Conservation (phyloP, 1,284 basidiomycete genomes). For the Gomphus sp. region DNA sequence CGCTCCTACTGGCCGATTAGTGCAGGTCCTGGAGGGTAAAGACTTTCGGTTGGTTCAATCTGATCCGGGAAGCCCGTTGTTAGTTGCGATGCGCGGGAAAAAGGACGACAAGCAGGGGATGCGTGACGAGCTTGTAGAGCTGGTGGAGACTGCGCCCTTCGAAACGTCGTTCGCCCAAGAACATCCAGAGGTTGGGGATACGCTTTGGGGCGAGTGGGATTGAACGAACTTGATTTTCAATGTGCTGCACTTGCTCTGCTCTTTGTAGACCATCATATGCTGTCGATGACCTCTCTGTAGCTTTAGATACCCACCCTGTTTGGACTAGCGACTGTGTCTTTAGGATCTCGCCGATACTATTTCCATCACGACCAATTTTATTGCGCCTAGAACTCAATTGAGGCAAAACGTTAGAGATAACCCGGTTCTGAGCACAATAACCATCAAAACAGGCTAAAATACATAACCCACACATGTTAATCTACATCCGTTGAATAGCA, state of each 20-base stretch:
- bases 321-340: neutral
- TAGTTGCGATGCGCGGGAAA: conserved; percentile 49
- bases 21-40: conserved; percentile 62
- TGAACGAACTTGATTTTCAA: neutral
- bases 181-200: neutral
- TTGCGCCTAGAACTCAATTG: too few species aligned
- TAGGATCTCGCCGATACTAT: neutral
- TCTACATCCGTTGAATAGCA: neutral
- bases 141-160: conserved; percentile 47
- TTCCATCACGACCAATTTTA: neutral
- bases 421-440: neutral
- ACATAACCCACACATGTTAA: neutral
- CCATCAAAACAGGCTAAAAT: neutral
- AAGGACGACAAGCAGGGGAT: conserved; percentile 43
- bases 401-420: neutral
- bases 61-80: conserved; percentile 39
- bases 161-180: neutral
- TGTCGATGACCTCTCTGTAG: neutral
- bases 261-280: neutral
- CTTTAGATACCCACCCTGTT: neutral
- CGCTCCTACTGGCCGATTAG: conserved; percentile 49
- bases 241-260: neutral
- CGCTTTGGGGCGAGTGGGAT: conserved; percentile 13
- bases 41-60: conserved; percentile 57
- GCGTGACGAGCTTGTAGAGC: conserved; percentile 55